Evolutionary conservation across 768 basidiomycete genomes (phyloP).

Genomic region (Rhodosporidiobolus sp.): DNA sequence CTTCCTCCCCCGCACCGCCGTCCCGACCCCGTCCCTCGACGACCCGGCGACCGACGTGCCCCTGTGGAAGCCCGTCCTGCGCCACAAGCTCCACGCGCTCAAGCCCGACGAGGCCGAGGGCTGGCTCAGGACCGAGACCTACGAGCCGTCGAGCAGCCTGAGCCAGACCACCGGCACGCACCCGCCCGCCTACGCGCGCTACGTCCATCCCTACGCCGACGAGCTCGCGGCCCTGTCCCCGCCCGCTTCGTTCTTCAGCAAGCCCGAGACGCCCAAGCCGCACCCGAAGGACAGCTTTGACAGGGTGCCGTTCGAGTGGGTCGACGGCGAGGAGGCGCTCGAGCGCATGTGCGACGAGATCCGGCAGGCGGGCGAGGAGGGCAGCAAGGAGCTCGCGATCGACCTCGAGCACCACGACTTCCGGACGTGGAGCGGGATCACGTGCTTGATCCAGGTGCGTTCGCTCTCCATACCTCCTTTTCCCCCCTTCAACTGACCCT

Average conservation of each 20-base stretch:
- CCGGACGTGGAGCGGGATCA: slow-evolving; percentile 76
- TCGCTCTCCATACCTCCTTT: slow-evolving; percentile 47
- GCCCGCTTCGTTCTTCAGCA: slow-evolving; percentile 31
- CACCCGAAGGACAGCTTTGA: slow-evolving; percentile 55
- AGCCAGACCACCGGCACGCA: slow-evolving; percentile 9
- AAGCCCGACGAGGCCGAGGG: slow-evolving; percentile 41
- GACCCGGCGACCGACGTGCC: slow-evolving; percentile 52
- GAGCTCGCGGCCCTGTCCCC: slow-evolving; percentile 28
- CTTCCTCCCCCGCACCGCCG: slow-evolving; percentile 58
- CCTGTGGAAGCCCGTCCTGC: slow-evolving; percentile 67
- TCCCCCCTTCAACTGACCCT: background rate
- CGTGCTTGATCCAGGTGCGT: slow-evolving; percentile 90
- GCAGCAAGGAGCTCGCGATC: slow-evolving; percentile 70
- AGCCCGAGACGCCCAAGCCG: slow-evolving; percentile 16
- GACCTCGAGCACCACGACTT: slow-evolving; percentile 93
- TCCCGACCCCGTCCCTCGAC: slow-evolving; percentile 2
- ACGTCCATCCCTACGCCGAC: slow-evolving; percentile 35
- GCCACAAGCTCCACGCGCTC: slow-evolving; percentile 76
- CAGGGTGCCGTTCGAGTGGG: slow-evolving; percentile 66
- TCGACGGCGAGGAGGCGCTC: slow-evolving; percentile 61
- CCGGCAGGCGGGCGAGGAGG: slow-evolving; percentile 10
- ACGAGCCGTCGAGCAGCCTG: slow-evolving; percentile 24
- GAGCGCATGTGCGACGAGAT: slow-evolving; percentile 66
- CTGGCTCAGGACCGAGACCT: slow-evolving; percentile 65
- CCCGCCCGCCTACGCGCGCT: slow-evolving; percentile 28